Conservation (phyloP, 2,329 filamentous ascomycete genomes). For the Cadophora sp. region DNA sequence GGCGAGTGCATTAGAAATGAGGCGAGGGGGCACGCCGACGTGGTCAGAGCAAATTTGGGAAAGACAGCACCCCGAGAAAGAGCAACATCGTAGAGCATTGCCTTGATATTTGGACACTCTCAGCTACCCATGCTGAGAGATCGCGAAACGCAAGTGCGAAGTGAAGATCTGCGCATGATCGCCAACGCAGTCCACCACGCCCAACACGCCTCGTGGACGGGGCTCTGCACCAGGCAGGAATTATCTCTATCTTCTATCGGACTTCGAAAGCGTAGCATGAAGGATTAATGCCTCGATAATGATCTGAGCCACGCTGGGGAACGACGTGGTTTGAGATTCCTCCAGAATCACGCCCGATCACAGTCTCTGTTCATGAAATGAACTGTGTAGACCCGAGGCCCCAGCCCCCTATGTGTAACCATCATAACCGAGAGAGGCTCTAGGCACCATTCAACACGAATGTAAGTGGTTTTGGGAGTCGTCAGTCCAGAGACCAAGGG, state of each 20-base stretch:
- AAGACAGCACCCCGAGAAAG: neutral
- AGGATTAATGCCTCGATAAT: neutral
- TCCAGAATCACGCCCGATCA: neutral
- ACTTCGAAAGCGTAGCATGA: no score
- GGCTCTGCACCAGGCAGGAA: neutral
- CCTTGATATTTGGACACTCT: no score
- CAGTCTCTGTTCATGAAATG: neutral
- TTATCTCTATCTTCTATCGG: no score
- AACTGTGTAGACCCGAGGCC: neutral
- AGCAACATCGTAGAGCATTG: no score
- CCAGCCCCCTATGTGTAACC: neutral
- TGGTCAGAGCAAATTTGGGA: neutral
- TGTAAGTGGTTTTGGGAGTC: neutral
- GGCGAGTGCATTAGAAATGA: neutral
- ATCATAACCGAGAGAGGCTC: no score
- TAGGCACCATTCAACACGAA: neutral
- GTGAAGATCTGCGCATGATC: neutral
- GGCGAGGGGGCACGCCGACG: neutral
- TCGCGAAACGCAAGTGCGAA: neutral
- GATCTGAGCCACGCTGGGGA: conserved; percentile 3
- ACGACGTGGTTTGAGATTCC: neutral
- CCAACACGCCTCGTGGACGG: neutral
- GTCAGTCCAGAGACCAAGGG: neutral
- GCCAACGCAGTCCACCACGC: neutral
- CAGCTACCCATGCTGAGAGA: no score